These are phyloP conservation scores for Cucurbita maxima DNA, from an alignment of 306 rosid genomes.

Conservation along the genomic window DNA sequence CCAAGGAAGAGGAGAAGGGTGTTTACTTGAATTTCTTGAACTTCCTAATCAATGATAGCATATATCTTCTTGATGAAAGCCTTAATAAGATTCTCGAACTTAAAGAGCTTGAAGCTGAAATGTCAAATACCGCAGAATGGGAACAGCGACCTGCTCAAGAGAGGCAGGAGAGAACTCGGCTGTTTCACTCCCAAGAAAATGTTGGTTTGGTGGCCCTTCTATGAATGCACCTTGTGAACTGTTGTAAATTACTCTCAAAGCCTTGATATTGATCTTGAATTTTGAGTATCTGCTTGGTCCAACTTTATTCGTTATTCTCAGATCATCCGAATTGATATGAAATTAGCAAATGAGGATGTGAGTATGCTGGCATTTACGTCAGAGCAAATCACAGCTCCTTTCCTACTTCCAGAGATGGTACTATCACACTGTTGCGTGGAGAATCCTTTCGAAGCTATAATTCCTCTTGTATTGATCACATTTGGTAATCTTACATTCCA, in stretches of 20 bases:
- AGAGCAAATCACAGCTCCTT: constrained; percentile 88
- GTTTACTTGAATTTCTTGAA: constrained; percentile 92
- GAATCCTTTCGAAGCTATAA: neutral
- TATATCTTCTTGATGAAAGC: constrained; percentile 94
- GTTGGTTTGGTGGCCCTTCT: constrained; percentile 27
- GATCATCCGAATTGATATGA: constrained; percentile 95
- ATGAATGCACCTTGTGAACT: neutral
- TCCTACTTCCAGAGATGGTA: constrained; percentile 99
- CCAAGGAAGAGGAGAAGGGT: constrained; percentile 97
- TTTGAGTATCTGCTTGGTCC: constrained; percentile 14
- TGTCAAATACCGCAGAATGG: constrained; percentile 90
- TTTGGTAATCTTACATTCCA: neutral
- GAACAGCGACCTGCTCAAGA: constrained; percentile 80
- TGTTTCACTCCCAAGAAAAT: constrained; percentile 93
- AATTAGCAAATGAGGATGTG: constrained; percentile 95
- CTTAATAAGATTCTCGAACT: constrained; percentile 94
- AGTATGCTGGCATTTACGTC: constrained; percentile 87
- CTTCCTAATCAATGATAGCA: constrained; percentile 92
- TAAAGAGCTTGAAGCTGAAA: constrained; percentile 94
- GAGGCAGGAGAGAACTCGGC: constrained; percentile 95
- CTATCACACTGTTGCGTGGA: neutral
- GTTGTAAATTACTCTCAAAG: neutral
- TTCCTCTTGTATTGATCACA: neutral
- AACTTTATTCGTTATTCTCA: constrained; percentile 18
- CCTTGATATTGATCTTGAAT: constrained; percentile 7